A percentile compares a stretch with the other conserved stretches of the same genome.
Conservation (phyloP, 306 rosid genomes). For the Medicago lupulina region DNA sequence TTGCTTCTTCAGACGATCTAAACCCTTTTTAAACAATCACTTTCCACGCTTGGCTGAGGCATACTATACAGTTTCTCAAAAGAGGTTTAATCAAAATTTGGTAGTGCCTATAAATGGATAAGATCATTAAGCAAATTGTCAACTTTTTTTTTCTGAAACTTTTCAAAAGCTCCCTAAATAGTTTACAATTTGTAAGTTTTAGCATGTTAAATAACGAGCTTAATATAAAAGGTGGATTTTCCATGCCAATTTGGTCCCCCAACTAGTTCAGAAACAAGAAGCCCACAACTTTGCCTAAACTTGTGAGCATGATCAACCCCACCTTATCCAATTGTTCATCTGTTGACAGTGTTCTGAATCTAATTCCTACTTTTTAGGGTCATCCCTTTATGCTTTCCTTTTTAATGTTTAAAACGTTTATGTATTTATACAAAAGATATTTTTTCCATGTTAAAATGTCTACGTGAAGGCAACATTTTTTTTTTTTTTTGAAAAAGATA, state of each 20-base stretch:
- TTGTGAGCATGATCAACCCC: neutral
- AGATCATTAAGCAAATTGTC: conserved; percentile 3
- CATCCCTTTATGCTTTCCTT: neutral
- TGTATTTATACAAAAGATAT: neutral
- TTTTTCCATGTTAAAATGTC: neutral
- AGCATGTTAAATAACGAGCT: conserved; percentile 33
- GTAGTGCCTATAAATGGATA: conserved; percentile 37
- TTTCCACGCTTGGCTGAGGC: conserved; percentile 23
- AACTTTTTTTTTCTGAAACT: conserved; percentile 20
- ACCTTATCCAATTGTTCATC: conserved; percentile 12
- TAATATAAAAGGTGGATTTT: conserved; percentile 21
- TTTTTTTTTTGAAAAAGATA: too few relatives aligned
- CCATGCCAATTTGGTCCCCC: neutral
- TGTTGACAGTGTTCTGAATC: neutral
- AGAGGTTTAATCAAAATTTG: conserved; percentile 38
- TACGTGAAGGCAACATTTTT: neutral
- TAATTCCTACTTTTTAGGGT: neutral
- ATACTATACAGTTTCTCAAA: neutral
- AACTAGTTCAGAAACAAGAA: neutral
- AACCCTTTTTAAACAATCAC: conserved; percentile 10
- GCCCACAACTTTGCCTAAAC: conserved; percentile 7
- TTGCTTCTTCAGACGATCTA: neutral
- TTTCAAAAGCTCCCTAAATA: conserved; percentile 4
- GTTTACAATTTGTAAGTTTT: neutral
- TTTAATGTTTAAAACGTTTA: neutral